These are phyloP conservation scores for Nakaseomyces glabratus DNA, from an alignment of 1,139 yeast genomes.

Conservation along the genomic window DNA sequence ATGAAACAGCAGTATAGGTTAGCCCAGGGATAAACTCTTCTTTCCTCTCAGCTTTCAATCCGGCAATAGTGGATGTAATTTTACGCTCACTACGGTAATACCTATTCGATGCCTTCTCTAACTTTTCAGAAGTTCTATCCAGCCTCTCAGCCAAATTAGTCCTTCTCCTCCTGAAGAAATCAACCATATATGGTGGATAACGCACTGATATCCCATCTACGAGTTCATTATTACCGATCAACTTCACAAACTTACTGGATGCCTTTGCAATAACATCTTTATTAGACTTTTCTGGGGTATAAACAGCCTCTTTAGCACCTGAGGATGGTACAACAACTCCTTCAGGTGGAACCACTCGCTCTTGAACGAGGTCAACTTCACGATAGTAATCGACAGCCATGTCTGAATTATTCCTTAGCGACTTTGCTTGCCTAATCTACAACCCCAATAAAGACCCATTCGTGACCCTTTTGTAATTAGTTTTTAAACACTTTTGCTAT, in stretches of 20 bases:
- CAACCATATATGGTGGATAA: slow-evolving; percentile 19
- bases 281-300: slow-evolving; percentile 10
- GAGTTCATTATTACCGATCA: slow-evolving; percentile 20
- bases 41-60: slow-evolving; percentile 51
- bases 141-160: slow-evolving; percentile 33
- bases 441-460: too few species aligned
- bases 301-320: slow-evolving; percentile 17
- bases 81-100: slow-evolving; percentile 56
- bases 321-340: slow-evolving; percentile 18
- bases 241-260: slow-evolving; percentile 10
- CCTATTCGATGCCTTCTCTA: slow-evolving; percentile 39
- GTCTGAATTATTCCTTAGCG: background rate
- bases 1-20: slow-evolving; percentile 63
- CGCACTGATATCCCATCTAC: slow-evolving; percentile 27
- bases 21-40: slow-evolving; percentile 76
- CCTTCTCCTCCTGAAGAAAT: slow-evolving; percentile 20
- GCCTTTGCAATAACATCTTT: slow-evolving; percentile 7
- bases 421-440: background rate
- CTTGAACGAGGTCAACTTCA: slow-evolving; percentile 22
- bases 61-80: slow-evolving; percentile 58
- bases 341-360: slow-evolving; percentile 21
- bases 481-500: too few species aligned
- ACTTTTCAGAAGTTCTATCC: slow-evolving; percentile 31
- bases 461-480: too few species aligned
- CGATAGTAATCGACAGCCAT: slow-evolving; percentile 23